Base-by-base conservation (phyloP, 805 yeast genomes). In the Yarrowia bubula region DNA sequence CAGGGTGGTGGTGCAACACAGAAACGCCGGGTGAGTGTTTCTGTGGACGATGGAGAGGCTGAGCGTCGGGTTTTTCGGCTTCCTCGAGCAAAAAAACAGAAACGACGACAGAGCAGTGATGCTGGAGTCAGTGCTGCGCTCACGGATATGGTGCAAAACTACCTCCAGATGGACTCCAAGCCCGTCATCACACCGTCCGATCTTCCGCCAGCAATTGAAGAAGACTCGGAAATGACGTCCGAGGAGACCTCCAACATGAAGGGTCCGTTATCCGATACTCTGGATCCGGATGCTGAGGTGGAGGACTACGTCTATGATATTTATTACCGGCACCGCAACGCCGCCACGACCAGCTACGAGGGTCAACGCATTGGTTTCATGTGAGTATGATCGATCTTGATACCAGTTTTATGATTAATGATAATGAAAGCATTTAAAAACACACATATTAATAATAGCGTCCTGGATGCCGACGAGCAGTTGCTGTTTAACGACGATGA, bases 241-340 rank as follows among this genome's bases (percentile, higher is more conserved):
- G 46, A 39, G 14, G 60, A 51, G 14, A 18, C 37, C 18, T 60
- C 18, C 65, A 66, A 31, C 65, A 62, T 17, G 37, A 35, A 43
- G 31, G 61, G 43, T 39, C 50, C 57, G 1, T 22, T 33, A 53
- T 57, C 48, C 4, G 47, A 42, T 4, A 11, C 53, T 3, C 39
- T 61, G 18, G 64, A 48, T 11, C 50, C 48, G 35, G 73, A 72
- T 42, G 66, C 68, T 13, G 79, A 73, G 53, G 76, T 76, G 3
- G 77, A 82, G n/a, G 96, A 90, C 48, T 93, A 90, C 70, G 98
- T 93, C 17, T 93, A 91, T 72, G 99, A 93, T 75, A 92, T 93
- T 10, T 93, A 93, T 75, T 81, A 86, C 77, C 78, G 88, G 60
- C 88, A 86, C 66, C 79, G 77, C n/a, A 71, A 71, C 74, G 84